Conservation (phyloP, 108 stramenopile genomes). For the Ochromonas danica region DNA sequence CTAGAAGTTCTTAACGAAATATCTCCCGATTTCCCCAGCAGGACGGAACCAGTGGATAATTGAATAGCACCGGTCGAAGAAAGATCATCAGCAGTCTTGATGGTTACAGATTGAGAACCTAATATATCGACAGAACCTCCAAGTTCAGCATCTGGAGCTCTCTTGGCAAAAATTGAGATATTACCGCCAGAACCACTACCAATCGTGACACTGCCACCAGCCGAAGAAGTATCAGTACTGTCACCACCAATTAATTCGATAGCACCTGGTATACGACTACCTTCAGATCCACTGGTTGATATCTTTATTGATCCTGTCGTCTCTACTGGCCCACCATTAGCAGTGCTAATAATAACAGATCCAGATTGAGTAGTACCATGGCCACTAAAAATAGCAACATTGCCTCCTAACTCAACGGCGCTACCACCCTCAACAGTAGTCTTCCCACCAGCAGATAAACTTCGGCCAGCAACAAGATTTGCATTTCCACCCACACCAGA, state of each 20-base stretch:
- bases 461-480: no score
- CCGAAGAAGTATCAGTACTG: neutral
- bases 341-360: neutral
- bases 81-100: no score
- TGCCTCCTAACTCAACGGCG: neutral
- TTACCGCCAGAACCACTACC: neutral
- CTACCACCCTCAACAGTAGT: no score
- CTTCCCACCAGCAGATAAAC: no score
- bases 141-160: no score
- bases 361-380: no score
- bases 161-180: neutral
- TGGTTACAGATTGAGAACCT: no score
- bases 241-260: neutral
- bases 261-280: neutral
- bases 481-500: no score
- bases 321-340: no score
- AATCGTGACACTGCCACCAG: neutral
- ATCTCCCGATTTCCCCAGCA: neutral
- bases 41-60: no score
- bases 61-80: neutral
- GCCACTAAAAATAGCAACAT: constrained; percentile 28
- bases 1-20: neutral
- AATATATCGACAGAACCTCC: no score
- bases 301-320: no score
- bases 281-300: neutral